Evolutionary conservation across 495 filamentous ascomycete genomes (phyloP).

Genomic region (Aspergillus sclerotiicarbonarius): DNA sequence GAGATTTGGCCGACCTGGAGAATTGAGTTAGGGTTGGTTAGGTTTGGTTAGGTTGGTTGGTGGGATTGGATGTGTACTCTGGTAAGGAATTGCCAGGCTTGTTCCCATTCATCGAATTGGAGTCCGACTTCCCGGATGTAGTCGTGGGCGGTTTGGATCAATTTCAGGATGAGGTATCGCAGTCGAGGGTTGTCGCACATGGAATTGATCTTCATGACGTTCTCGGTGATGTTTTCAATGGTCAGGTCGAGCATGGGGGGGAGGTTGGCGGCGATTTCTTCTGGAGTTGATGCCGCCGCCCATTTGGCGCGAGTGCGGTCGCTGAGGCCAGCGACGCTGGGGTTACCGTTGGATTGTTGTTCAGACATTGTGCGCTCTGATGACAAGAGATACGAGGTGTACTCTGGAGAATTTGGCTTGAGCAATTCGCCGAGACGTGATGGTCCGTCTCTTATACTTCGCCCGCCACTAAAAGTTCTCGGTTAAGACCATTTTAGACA

Average conservation of each 20-base stretch:
- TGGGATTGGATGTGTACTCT: neutral
- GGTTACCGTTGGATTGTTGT: conserved; percentile 1
- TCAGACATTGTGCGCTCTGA: neutral
- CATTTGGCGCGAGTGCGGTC: conserved; percentile 11
- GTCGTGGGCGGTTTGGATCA: conserved; percentile 9
- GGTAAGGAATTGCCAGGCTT: conserved; percentile 10
- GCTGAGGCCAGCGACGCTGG: neutral
- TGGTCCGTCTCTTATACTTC: conserved; percentile 3
- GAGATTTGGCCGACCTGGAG: conserved; percentile 59
- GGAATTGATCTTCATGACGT: conserved; percentile 62
- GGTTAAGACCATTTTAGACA: neutral
- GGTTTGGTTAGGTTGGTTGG: neutral
- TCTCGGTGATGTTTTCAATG: conserved; percentile 68
- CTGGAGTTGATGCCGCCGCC: conserved; percentile 9
- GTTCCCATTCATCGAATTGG: conserved; percentile 13
- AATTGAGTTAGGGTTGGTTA: neutral
- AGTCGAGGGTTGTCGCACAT: conserved; percentile 55
- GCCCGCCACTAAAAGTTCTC: neutral
- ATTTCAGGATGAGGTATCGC: conserved; percentile 54
- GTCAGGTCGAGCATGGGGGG: conserved; percentile 60
- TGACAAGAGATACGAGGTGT: neutral
- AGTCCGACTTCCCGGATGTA: conserved; percentile 8
- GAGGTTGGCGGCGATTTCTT: conserved; percentile 18
- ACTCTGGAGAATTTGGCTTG: neutral
- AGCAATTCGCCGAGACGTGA: neutral